Percentiles rank a stretch among this genome's conserved stretches.
phyloP scores from a whole-genome alignment of 2,329 filamentous ascomycete species.

The Ceratocystis diversiconidia region DNA sequence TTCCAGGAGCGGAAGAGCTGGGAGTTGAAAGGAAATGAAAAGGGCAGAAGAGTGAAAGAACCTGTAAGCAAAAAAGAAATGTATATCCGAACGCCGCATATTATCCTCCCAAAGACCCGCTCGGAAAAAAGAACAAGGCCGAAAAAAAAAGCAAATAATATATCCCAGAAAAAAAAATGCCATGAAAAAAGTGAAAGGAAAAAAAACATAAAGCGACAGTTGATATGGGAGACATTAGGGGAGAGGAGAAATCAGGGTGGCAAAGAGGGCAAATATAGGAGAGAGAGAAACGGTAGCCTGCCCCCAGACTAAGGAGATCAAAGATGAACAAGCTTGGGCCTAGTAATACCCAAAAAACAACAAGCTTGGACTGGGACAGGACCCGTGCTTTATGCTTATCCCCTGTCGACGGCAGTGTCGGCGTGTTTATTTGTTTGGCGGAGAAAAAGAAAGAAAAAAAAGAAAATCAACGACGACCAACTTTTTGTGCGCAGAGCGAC shows the following conservation, averaged over 20 bases:
- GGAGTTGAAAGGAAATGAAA: neutral
- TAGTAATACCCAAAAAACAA: neutral
- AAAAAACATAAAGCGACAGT: neutral
- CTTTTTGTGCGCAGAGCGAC: neutral
- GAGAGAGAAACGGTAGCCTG: neutral
- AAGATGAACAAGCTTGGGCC: neutral
- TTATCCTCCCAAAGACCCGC: neutral
- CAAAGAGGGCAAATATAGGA: neutral
- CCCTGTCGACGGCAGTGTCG: neutral
- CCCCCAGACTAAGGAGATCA: neutral
- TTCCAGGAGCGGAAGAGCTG: neutral
- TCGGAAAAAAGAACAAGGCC: neutral
- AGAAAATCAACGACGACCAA: neutral
- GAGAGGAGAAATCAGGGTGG: neutral
- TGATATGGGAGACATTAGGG: neutral
- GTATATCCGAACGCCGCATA: constrained; percentile 8
- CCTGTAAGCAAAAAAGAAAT: neutral
- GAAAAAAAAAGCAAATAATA: neutral
- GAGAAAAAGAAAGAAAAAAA: neutral
- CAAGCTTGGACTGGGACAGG: neutral
- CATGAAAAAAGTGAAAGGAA: neutral
- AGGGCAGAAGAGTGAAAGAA: neutral
- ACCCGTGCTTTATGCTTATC: neutral
- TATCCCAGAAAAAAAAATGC: constrained; percentile 8
- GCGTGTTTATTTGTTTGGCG: neutral